Conservation (phyloP, 306 rosid genomes). For the Glycine tomentella region DNA sequence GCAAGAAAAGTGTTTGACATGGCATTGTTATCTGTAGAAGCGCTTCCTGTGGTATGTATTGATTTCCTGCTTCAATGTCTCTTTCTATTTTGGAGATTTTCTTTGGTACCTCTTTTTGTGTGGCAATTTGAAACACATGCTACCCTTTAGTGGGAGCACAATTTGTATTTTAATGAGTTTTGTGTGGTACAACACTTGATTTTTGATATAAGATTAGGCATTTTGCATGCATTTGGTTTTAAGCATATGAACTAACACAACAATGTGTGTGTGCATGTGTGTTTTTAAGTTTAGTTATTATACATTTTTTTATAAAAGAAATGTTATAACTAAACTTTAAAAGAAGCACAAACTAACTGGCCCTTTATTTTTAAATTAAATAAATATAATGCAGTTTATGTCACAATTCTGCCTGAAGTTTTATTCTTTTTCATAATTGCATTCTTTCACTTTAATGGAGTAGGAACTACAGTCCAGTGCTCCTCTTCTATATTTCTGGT, state of each 20-base stretch:
- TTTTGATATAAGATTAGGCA: slow-evolving; percentile 6
- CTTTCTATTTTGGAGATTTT: background rate
- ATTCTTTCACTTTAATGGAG: slow-evolving; percentile 39
- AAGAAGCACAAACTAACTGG: too few species aligned
- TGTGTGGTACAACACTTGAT: background rate
- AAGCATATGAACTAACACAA: background rate
- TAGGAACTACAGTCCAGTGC: slow-evolving; percentile 75
- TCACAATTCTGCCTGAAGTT: slow-evolving; percentile 18
- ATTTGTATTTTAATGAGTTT: background rate
- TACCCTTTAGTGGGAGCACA: slow-evolving; percentile 10
- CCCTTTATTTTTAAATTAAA: slow-evolving; percentile 1
- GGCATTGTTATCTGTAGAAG: slow-evolving; percentile 84
- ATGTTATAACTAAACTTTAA: too few species aligned
- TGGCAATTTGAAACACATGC: background rate
- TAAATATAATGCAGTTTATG: background rate
- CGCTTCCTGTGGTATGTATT: slow-evolving; percentile 75
- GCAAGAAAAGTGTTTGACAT: slow-evolving; percentile 96
- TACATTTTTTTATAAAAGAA: too few species aligned
- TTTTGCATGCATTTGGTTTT: background rate
- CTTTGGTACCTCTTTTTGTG: background rate
- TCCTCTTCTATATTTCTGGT: slow-evolving; percentile 88
- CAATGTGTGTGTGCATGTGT: too few species aligned
- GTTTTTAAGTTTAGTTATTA: too few species aligned
- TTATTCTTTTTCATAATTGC: slow-evolving; percentile 21
- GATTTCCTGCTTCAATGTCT: slow-evolving; percentile 16